phyloP scores from a whole-genome alignment of 495 filamentous ascomycete genomes.

The Bryoglossum gracile region DNA sequence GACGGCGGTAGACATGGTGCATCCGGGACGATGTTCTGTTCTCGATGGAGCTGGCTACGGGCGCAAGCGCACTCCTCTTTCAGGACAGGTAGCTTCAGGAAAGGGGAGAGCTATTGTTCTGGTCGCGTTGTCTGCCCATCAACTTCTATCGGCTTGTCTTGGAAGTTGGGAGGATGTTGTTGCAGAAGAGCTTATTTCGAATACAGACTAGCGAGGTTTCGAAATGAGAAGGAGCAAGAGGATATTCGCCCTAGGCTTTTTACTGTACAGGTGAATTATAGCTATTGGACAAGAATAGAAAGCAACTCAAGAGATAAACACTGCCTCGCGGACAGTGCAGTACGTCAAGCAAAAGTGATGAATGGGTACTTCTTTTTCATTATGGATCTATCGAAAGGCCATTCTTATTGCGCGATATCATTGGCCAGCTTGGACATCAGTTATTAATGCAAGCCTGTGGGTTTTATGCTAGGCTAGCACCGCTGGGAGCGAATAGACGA shows the following conservation, averaged over 20 bases:
- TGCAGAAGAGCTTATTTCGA: conserved; percentile 4
- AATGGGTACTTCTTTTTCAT: too few species aligned
- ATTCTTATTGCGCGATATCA: not conserved
- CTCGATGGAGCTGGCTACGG: conserved; percentile 2
- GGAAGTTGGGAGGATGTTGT: not conserved
- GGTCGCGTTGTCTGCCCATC: conserved; percentile 6
- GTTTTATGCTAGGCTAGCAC: not conserved
- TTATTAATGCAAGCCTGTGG: conserved; percentile 2
- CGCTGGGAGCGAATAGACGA: not conserved
- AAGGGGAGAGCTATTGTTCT: not conserved
- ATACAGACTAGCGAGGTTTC: conserved; percentile 9
- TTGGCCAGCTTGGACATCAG: not conserved
- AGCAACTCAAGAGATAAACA: too few species aligned
- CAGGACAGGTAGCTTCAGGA: not conserved
- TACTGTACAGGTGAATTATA: too few species aligned
- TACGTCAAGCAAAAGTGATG: too few species aligned
- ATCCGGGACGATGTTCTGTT: not conserved
- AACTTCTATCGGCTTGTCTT: conserved; percentile 1
- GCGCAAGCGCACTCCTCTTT: conserved; percentile 2
- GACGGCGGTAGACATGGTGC: conserved; percentile 26
- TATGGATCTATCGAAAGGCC: not conserved
- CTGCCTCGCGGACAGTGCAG: too few species aligned
- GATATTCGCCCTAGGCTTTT: too few species aligned
- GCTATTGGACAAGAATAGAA: too few species aligned
- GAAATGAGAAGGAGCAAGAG: too few species aligned